Evolutionary conservation across 495 filamentous ascomycete genomes (phyloP).

Genomic region (Lichina pygmaea): DNA sequence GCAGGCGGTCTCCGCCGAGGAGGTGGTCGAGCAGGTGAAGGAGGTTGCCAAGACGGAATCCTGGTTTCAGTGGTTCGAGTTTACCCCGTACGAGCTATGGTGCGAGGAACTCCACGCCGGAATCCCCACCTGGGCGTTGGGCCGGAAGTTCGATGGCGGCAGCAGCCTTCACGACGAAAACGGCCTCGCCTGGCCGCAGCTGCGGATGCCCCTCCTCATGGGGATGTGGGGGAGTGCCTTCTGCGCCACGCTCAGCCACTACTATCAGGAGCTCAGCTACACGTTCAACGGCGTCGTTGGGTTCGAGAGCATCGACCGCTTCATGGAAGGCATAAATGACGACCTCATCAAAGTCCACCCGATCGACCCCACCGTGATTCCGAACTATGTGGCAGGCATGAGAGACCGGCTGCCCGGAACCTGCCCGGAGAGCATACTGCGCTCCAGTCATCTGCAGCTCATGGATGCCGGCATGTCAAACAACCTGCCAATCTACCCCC

Average conservation of each 20-base stretch:
- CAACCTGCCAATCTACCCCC: conserved; percentile 83
- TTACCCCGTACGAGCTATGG: conserved; percentile 87
- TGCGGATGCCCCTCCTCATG: conserved; percentile 54
- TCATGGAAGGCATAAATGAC: conserved; percentile 58
- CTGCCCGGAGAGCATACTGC: conserved; percentile 46
- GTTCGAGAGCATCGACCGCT: conserved; percentile 51
- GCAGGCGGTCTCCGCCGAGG: conserved; percentile 16
- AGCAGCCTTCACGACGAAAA: conserved; percentile 28
- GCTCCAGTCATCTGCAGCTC: conserved; percentile 44
- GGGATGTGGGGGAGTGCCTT: conserved; percentile 91
- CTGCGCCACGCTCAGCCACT: conserved; percentile 81
- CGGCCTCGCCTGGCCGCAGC: conserved; percentile 45
- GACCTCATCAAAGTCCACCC: conserved; percentile 77
- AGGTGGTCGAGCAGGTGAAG: conserved; percentile 20
- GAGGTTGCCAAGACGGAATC: conserved; percentile 41
- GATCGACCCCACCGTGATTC: conserved; percentile 65
- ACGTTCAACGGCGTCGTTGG: conserved; percentile 45
- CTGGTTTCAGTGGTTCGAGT: conserved; percentile 98
- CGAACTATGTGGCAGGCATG: conserved; percentile 69
- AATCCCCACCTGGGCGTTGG: conserved; percentile 84
- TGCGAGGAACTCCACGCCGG: conserved; percentile 78
- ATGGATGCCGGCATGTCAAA: conserved; percentile 94
- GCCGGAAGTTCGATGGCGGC: conserved; percentile 54
- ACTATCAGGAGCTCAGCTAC: conserved; percentile 79
- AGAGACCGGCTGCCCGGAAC: conserved; percentile 41